phyloP scores from a whole-genome alignment of 1,284 basidiomycete genomes.

The Trametes versicolor region DNA sequence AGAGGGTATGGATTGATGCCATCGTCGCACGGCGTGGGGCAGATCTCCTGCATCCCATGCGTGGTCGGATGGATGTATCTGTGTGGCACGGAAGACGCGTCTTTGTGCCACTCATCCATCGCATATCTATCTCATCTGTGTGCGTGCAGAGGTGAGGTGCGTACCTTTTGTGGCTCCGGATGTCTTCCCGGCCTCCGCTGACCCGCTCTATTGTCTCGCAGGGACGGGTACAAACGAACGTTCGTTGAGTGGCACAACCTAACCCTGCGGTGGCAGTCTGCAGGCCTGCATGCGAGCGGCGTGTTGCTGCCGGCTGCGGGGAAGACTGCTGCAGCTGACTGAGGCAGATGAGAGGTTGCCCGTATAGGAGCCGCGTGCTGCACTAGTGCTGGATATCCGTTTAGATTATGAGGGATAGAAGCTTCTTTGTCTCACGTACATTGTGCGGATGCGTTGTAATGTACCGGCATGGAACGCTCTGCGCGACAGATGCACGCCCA shows the following conservation, averaged over 20 bases:
- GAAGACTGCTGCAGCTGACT: constrained; percentile 11
- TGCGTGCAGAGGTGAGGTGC: background rate
- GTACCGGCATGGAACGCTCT: constrained; percentile 1
- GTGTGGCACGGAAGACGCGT: background rate
- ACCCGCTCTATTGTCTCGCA: constrained; percentile 23
- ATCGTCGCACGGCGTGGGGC: constrained; percentile 19
- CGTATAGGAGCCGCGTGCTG: background rate
- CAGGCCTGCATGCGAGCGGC: constrained; percentile 25
- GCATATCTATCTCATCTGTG: constrained; percentile 20
- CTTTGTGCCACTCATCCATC: constrained; percentile 16
- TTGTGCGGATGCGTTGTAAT: constrained; percentile 7
- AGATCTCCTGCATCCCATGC: constrained; percentile 9
- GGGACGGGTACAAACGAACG: constrained; percentile 19
- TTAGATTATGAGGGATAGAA: constrained; percentile 1
- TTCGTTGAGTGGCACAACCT: constrained; percentile 27
- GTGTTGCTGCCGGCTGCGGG: constrained; percentile 22
- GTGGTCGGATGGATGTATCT: background rate
- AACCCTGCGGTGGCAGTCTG: constrained; percentile 19
- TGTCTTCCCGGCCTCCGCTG: constrained; percentile 25
- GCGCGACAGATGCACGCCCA: background rate
- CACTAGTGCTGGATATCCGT: background rate
- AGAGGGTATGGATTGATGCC: constrained; percentile 31
- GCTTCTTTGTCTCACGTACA: constrained; percentile 20
- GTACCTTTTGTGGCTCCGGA: constrained; percentile 12
- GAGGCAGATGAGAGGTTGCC: constrained; percentile 7